phyloP scores from a whole-genome alignment of 2,329 filamentous ascomycete genomes.

The Cordyceps tenuipes region DNA sequence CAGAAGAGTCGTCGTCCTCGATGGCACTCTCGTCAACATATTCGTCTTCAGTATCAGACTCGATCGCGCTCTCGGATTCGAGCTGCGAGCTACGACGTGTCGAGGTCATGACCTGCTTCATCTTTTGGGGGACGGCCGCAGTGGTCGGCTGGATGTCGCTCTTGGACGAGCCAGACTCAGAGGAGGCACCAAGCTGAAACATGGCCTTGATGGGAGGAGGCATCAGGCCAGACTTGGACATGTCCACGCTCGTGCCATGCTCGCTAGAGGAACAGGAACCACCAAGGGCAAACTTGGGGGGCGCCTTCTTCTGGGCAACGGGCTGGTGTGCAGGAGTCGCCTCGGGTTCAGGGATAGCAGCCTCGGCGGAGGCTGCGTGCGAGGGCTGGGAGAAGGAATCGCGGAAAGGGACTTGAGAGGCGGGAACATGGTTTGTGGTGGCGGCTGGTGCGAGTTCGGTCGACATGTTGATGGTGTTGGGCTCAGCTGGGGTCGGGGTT shows the following conservation, averaged over 20 bases:
- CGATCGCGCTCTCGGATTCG: slow-evolving; percentile 41
- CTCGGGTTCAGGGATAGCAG: slow-evolving; percentile 51
- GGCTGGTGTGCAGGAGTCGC: slow-evolving; percentile 53
- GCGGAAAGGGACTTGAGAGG: slow-evolving; percentile 53
- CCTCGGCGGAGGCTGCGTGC: slow-evolving; percentile 41
- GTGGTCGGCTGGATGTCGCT: slow-evolving; percentile 40
- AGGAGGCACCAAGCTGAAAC: slow-evolving; percentile 50
- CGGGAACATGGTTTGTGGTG: slow-evolving; percentile 21
- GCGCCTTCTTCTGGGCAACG: slow-evolving; percentile 56
- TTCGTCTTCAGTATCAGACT: slow-evolving; percentile 56
- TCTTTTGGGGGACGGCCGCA: slow-evolving; percentile 35
- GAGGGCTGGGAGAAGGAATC: slow-evolving; percentile 39
- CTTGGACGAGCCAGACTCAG: slow-evolving; percentile 68
- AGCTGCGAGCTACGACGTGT: slow-evolving; percentile 61
- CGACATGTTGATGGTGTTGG: slow-evolving; percentile 34
- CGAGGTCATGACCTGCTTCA: slow-evolving; percentile 71
- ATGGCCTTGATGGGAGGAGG: slow-evolving; percentile 29
- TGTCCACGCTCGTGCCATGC: slow-evolving; percentile 40
- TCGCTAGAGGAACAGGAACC: slow-evolving; percentile 69
- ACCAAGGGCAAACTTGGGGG: slow-evolving; percentile 62
- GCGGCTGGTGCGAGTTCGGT: slow-evolving; percentile 25
- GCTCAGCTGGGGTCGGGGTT: slow-evolving; percentile 26
- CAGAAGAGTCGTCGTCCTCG: slow-evolving; percentile 55
- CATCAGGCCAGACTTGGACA: slow-evolving; percentile 27
- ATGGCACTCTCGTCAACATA: slow-evolving; percentile 79